phyloP scores from a whole-genome alignment of 73 alveolate genomes.

The Urostyla sp. region DNA sequence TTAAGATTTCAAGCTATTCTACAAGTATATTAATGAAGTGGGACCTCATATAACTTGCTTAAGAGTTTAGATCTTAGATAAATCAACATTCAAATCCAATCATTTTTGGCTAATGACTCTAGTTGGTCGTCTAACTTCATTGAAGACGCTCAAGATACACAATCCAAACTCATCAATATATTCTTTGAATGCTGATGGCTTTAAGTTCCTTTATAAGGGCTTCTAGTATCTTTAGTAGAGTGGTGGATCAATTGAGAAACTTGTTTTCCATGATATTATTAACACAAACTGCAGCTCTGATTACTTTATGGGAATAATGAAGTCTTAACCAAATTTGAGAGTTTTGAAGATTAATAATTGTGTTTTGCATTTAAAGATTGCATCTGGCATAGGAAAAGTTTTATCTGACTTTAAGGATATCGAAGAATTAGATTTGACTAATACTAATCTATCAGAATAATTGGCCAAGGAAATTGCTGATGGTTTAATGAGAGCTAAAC shows the following conservation, averaged over 20 bases:
- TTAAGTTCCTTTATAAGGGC: constrained; percentile 64
- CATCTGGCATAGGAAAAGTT: constrained; percentile 67
- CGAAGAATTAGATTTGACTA: constrained; percentile 77
- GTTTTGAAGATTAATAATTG: constrained; percentile 28
- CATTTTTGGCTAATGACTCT: constrained; percentile 66
- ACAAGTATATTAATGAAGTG: constrained; percentile 69
- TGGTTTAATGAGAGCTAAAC: constrained; percentile 98
- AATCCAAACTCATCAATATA: constrained; percentile 1
- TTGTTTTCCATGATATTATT: constrained; percentile 36
- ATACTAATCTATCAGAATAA: constrained; percentile 62
- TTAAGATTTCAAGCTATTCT: constrained; percentile 83
- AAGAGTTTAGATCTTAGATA: constrained; percentile 29
- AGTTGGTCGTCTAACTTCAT: constrained; percentile 41
- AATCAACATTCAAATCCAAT: constrained; percentile 62
- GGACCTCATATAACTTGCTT: constrained; percentile 58
- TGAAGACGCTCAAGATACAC: constrained; percentile 43
- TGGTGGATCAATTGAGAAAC: constrained; percentile 59
- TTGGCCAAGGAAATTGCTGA: constrained; percentile 95
- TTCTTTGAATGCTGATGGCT: constrained; percentile 54
- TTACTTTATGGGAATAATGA: constrained; percentile 29
- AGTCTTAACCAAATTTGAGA: constrained; percentile 39
- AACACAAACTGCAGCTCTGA: not conserved
- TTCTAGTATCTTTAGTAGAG: constrained; percentile 55
- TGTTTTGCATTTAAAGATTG: constrained; percentile 5
- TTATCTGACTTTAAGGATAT: constrained; percentile 84